Percentiles rank a stretch among this genome's conserved stretches.
Evolutionary conservation across 2,329 filamentous ascomycete species (phyloP).

Genomic region (Scopulariopsis brevicaulis): DNA sequence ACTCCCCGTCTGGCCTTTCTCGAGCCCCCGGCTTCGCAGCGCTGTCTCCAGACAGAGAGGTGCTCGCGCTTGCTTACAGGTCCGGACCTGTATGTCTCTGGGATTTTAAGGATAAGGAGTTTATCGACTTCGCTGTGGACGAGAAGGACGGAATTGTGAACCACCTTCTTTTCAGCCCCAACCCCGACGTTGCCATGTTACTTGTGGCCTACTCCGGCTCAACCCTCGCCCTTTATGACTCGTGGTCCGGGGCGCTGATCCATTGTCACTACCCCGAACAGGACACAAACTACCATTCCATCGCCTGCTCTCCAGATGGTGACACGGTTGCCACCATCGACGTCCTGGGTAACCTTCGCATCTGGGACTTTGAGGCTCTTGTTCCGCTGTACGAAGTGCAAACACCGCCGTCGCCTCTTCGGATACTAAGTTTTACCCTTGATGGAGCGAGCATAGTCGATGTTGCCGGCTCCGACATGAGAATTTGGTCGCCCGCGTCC

Average conservation of each 20-base stretch:
- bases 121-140: slow-evolving; percentile 11
- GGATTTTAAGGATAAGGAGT: slow-evolving; percentile 8
- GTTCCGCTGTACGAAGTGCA: slow-evolving; percentile 10
- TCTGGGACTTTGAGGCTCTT: slow-evolving; percentile 13
- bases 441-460: slow-evolving; percentile 11
- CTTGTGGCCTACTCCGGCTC: neutral
- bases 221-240: neutral
- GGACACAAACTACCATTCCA: neutral
- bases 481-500: slow-evolving; percentile 11
- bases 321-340: slow-evolving; percentile 10
- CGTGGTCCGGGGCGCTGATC: neutral
- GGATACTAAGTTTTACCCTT: slow-evolving; percentile 11
- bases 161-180: slow-evolving; percentile 11
- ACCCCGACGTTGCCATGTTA: neutral
- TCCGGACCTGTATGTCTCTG: slow-evolving; percentile 11
- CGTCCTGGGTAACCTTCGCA: slow-evolving; percentile 8
- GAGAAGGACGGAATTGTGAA: slow-evolving; percentile 5
- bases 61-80: slow-evolving; percentile 10
- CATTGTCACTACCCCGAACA: neutral
- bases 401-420: slow-evolving; percentile 7
- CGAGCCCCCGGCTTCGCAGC: slow-evolving; percentile 9
- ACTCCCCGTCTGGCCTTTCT: slow-evolving; percentile 4
- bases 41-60: slow-evolving; percentile 11
- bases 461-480: slow-evolving; percentile 11
- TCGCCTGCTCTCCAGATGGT: slow-evolving; percentile 9